A percentile compares a stretch with the other conserved stretches of the same genome.
Evolutionary conservation across 352 stramenopile species (phyloP).

Genomic region (Phytophthora constricta): DNA sequence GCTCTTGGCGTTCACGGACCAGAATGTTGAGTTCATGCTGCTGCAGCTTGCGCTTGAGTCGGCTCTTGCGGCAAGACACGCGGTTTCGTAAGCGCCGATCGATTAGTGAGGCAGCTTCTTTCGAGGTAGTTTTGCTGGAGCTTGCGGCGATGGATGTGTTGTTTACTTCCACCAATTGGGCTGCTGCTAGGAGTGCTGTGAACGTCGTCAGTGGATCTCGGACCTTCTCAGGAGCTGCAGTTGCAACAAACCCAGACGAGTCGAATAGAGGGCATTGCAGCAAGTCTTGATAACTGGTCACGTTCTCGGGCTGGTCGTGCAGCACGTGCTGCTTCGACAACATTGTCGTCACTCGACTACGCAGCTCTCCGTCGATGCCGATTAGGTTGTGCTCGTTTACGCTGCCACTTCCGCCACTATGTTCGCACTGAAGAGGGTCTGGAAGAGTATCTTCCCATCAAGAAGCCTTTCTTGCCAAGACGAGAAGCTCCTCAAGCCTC

Average conservation of each 20-base stretch:
- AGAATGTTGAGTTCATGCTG: conserved; percentile 36
- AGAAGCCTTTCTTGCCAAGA: conserved; percentile 28
- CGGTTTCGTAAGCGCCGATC: conserved; percentile 51
- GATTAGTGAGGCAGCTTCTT: conserved; percentile 7
- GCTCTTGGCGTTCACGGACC: conserved; percentile 33
- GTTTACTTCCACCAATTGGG: conserved; percentile 21
- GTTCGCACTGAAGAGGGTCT: conserved; percentile 3
- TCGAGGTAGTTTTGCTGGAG: neutral
- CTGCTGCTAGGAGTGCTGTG: conserved; percentile 31
- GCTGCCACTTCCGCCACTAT: conserved; percentile 1
- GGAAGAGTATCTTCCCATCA: conserved; percentile 22
- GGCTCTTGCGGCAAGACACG: conserved; percentile 54
- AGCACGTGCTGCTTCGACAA: neutral
- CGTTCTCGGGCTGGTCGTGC: conserved; percentile 7
- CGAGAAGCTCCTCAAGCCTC: conserved; percentile 6
- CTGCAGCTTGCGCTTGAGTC: conserved; percentile 52
- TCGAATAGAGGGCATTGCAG: conserved; percentile 17
- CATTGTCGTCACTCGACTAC: conserved; percentile 24
- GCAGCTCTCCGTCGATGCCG: conserved; percentile 3
- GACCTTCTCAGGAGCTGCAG: neutral
- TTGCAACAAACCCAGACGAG: neutral
- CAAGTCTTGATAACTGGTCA: conserved; percentile 11
- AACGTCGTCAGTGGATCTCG: conserved; percentile 30
- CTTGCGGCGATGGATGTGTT: conserved; percentile 1
- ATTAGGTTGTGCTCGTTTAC: conserved; percentile 10